phyloP scores from a whole-genome alignment of 805 yeast species.

The Ogataea pini region DNA sequence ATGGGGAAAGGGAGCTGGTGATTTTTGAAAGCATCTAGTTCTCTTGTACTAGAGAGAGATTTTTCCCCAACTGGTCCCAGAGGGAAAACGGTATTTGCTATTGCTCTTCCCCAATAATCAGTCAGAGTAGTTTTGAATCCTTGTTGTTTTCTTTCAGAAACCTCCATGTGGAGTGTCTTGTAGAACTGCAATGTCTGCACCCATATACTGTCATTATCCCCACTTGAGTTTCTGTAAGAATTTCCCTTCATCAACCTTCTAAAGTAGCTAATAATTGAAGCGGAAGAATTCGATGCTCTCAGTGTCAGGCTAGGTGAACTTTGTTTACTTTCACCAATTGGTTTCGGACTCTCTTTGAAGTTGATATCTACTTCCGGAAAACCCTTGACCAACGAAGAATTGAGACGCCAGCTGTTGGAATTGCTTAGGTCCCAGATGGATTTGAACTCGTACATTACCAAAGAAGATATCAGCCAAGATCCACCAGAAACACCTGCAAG shows the following conservation, averaged over 20 bases:
- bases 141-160: slow-evolving; percentile 48
- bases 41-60: slow-evolving; percentile 42
- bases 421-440: slow-evolving; percentile 31
- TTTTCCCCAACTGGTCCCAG: slow-evolving; percentile 32
- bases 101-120: slow-evolving; percentile 70
- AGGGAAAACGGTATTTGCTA: slow-evolving; percentile 49
- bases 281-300: slow-evolving; percentile 17
- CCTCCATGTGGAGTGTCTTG: slow-evolving; percentile 52
- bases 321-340: slow-evolving; percentile 2
- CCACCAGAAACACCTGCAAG: slow-evolving; percentile 74
- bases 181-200: slow-evolving; percentile 46
- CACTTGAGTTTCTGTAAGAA: background rate
- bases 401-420: slow-evolving; percentile 42
- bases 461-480: slow-evolving; percentile 63
- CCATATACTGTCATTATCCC: slow-evolving; percentile 18
- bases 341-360: slow-evolving; percentile 11
- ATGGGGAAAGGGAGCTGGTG: slow-evolving; percentile 52
- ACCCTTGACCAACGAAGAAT: slow-evolving; percentile 54
- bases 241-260: slow-evolving; percentile 12
- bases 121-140: slow-evolving; percentile 62
- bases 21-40: slow-evolving; percentile 38
- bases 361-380: slow-evolving; percentile 53
- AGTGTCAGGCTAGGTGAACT: slow-evolving; percentile 10
- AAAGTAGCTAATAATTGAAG: slow-evolving; percentile 15
- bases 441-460: slow-evolving; percentile 41